Evolutionary conservation across 139 green algal species (phyloP), one percentile per base, ranked within the genome.

Genomic region (Coccomyxa sp.): DNA sequence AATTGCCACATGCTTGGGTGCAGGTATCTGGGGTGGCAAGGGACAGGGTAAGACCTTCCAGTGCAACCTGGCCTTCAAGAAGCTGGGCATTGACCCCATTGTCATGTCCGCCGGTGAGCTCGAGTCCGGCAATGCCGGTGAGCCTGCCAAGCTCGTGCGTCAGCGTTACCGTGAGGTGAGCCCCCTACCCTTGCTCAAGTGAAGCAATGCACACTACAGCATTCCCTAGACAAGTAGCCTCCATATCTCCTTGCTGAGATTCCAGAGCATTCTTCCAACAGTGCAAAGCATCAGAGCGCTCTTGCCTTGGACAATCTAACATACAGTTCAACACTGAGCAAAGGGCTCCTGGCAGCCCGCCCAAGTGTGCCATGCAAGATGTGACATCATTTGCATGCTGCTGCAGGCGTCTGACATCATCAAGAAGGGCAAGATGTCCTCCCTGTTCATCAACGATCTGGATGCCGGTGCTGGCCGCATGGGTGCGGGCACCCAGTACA

Each of bases 371-470:
- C 78, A 31, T 82, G 77, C 30, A 28, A 67, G 31, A 17, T 81
- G 77, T 23, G 31, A 81, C 13, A 0, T 75, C 77, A 13, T 27
- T 25, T 81, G 31, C 31, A 67, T 81, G 77, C 13, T 81, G 16
- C 27, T 71, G 68, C 38, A 98, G 94, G 97, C 96, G 13, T 98
- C 97, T 27, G 97, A 99, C 90, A 92, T 96, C 81, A 97, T 99
- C 88, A 98, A 98, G 95, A 99, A 99, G 95, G 97, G 97, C 84
- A 97, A 96, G 91, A 98, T 99, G 95, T 97, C 91, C 87, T 93
- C 93, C 13, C 94, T 99, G 58, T 99, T 99, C 94, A 99, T 99
- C 91, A 99, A 99, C 92, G 97, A 99, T 85, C 91, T 99, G 76
- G 97, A 99, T 81, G 97, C 97, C 38, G 85, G 85, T 77, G 89